Evolutionary conservation across 2,329 filamentous ascomycete species (phyloP), one percentile per base, ranked within the genome.

Genomic region (Talaromyces piceae): DNA sequence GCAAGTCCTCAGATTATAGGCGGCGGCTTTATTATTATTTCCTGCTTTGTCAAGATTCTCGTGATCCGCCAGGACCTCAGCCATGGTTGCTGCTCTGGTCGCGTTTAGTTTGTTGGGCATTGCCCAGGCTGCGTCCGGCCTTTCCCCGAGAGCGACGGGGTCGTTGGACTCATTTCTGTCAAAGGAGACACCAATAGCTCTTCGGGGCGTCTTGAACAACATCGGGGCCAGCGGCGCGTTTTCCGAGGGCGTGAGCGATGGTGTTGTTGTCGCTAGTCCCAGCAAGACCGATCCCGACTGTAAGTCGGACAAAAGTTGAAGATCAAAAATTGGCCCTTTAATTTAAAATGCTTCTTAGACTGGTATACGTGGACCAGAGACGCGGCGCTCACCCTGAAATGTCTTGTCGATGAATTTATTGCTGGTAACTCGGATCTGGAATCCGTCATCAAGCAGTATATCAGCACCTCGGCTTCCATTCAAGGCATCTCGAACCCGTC

Each of bases 311-410:
- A 26, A 11, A 26, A 20, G n/a, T n/a, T 23, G 5, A n/a, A 22
- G 11, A 39, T 31, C 4, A 44, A 11, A 18, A 11, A 37, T 20
- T 11, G 6, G 26, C 16, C 22, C 3, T 43, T 28, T 8, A 18
- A 23, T n/a, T 7, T 33, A 12, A 45, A 53, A 30, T 5, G 6
- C 20, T 18, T 49, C 27, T 3, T 51, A 87, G 84, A 91, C 68
- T 89, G 78, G 63, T 91, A 82, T 63, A 88, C 84, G 1, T 91
- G 87, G 87, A 88, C 83, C 4, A 74, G 87, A 63, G 87, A 91
- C 63, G 78, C 83, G n/a, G 84, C 83, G 20, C 74, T 91, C 27
- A 81, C 82, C 4, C 81, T 86, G 69, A 88, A 88, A 71, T 73
- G 75, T 45, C 70, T 91, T 20, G 74, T 86, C 5, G 87, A 90